These are phyloP conservation scores for Neopestalotiopsis rosae DNA, from an alignment of 2,329 filamentous ascomycete species.

Conservation along the genomic window DNA sequence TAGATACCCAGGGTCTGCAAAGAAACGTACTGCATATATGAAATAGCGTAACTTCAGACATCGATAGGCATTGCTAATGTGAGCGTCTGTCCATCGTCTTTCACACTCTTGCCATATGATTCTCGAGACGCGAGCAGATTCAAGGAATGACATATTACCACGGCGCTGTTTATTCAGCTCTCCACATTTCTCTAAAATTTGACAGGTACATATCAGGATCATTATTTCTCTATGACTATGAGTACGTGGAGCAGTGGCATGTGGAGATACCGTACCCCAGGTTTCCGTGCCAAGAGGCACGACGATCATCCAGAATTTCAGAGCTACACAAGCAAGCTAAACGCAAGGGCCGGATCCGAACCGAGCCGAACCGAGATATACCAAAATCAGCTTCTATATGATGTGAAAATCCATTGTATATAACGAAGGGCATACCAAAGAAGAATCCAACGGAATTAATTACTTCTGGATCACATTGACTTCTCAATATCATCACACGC, in stretches of 20 bases:
- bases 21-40: slow-evolving; percentile 3
- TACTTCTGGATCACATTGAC: no score
- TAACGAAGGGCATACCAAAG: background rate
- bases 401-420: background rate
- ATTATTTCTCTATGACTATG: no score
- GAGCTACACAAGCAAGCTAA: background rate
- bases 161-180: no score
- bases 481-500: no score
- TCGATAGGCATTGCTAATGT: background rate
- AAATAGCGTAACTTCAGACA: background rate
- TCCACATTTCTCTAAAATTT: no score
- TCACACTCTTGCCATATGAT: background rate
- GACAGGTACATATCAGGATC: no score
- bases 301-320: background rate
- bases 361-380: background rate
- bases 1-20: slow-evolving; percentile 17
- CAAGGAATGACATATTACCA: no score
- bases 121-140: background rate
- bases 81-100: background rate
- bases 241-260: no score
- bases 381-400: background rate
- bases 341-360: background rate
- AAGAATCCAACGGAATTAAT: no score
- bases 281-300: background rate
- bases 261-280: background rate